Percentiles rank a stretch among this genome's conserved stretches.
These are phyloP conservation scores for Verticillium longisporum DNA, from an alignment of 2,329 filamentous ascomycete species.

Conservation along the genomic window DNA sequence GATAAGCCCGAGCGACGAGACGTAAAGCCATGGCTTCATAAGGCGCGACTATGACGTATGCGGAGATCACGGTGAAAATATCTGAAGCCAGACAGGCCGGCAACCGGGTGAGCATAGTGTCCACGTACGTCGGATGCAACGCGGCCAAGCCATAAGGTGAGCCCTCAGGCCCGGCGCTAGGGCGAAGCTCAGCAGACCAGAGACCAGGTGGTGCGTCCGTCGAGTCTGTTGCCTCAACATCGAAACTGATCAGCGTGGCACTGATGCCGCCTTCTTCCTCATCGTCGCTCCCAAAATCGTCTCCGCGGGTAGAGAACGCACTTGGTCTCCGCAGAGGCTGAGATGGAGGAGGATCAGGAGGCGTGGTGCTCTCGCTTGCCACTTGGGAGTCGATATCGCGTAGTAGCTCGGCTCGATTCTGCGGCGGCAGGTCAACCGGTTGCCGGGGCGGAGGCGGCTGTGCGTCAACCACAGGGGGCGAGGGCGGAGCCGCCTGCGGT, in stretches of 20 bases:
- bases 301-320: slow-evolving; percentile 38
- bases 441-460: not conserved
- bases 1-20: slow-evolving; percentile 35
- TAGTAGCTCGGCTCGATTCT: slow-evolving; percentile 11
- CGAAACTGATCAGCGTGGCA: slow-evolving; percentile 53
- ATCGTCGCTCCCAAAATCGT: slow-evolving; percentile 49
- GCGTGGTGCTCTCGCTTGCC: not conserved
- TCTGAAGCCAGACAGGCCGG: slow-evolving; percentile 40
- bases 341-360: slow-evolving; percentile 17
- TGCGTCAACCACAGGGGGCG: slow-evolving; percentile 1
- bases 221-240: slow-evolving; percentile 51
- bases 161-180: slow-evolving; percentile 32
- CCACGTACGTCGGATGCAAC: slow-evolving; percentile 29
- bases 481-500: slow-evolving; percentile 9
- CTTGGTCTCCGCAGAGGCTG: slow-evolving; percentile 33
- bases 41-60: slow-evolving; percentile 36
- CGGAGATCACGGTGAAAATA: slow-evolving; percentile 35
- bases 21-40: slow-evolving; percentile 40
- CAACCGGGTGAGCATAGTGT: slow-evolving; percentile 43
- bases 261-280: slow-evolving; percentile 49
- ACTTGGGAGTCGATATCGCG: slow-evolving; percentile 14
- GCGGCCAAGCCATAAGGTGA: slow-evolving; percentile 14
- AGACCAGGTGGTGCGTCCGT: slow-evolving; percentile 42
- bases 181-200: slow-evolving; percentile 53
- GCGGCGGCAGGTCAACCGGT: not conserved